Base-by-base conservation (phyloP, 2,329 filamentous ascomycete genomes). In the Boeremia exigua region DNA sequence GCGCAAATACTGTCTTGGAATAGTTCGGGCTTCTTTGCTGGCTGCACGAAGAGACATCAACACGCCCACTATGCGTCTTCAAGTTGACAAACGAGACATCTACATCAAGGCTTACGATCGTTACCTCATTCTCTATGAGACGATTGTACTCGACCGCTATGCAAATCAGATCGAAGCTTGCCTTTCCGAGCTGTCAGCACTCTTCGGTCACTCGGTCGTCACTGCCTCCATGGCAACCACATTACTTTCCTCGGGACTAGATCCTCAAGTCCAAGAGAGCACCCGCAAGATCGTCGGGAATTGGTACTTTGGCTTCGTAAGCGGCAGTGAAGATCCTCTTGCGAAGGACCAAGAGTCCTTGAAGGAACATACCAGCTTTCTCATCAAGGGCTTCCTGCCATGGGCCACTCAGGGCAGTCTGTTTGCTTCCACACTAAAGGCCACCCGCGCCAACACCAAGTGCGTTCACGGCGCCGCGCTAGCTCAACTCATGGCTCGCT, bases 91-190 rank as follows among this genome's bases (percentile, higher is more conserved):
- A 14, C 56, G 64, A 36, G 28, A 38, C 7, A 19, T 44, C 2
- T 71, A 71, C 42, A 37, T 66, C 15, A 56, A 56, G 15, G 74
- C 77, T 27, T 82, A 80, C 57, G 71, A 75, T 6, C 74, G 75
- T 29, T 82, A 75, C 50, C 77, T 75, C 37, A 75, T 73, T 4
- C 66, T 82, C 1, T 82, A 79, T 54, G 79, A 82, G 53, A 81
- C 76, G 0, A 76, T 82, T 14, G 75, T 81, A 7, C 71, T 82
- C 17, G 78, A 79, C 34, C 74, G 80, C 23, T 82, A 82, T 56
- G 61, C 78, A 37, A 82, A 82, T 54, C 80, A 82, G 54, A 75
- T 81, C 2, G 64, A 79, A 32, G 79, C 77, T 19, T 80, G 77
- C 46, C 68, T 81, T 28, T 63, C 70, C 15, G 79, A 81, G 48